Conservation (phyloP, 2,329 filamentous ascomycete species). For the Neobulgaria alba region DNA sequence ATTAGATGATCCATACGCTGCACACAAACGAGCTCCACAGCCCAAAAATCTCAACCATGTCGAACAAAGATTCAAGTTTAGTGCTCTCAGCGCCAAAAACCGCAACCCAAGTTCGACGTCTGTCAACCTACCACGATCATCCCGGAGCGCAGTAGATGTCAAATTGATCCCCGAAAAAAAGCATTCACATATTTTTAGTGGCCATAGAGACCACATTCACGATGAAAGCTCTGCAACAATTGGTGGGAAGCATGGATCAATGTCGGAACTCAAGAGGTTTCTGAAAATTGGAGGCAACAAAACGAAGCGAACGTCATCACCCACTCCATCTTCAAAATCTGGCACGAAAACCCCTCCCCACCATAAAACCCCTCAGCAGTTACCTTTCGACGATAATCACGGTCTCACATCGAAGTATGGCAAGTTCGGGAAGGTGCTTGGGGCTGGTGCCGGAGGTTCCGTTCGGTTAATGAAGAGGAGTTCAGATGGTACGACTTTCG, state of each 20-base stretch:
- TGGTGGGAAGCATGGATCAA: conserved; percentile 62
- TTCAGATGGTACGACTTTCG: conserved; percentile 88
- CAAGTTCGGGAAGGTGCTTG: conserved; percentile 88
- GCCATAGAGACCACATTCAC: conserved; percentile 32
- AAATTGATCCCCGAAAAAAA: conserved; percentile 36
- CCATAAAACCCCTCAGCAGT: conserved; percentile 46
- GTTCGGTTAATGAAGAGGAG: conserved; percentile 90
- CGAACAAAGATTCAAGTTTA: conserved; percentile 77
- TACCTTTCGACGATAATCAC: conserved; percentile 92
- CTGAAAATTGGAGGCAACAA: conserved; percentile 73
- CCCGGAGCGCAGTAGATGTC: conserved; percentile 24
- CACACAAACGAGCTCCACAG: conserved; percentile 66
- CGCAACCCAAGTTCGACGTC: conserved; percentile 46
- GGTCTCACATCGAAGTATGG: conserved; percentile 86
- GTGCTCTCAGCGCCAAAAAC: conserved; percentile 56
- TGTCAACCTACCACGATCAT: conserved; percentile 38
- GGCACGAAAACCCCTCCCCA: conserved; percentile 40
- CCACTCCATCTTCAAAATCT: conserved; percentile 45
- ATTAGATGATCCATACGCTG: conserved; percentile 78
- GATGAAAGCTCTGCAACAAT: conserved; percentile 37
- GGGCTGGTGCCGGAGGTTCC: conserved; percentile 88
- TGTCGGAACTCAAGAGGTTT: conserved; percentile 94
- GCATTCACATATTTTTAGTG: conserved; percentile 37
- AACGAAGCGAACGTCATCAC: conserved; percentile 55
- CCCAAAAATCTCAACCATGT: conserved; percentile 56